These are phyloP conservation scores for Spinacia oleracea DNA, from an alignment of 179 eudicot species.

Conservation along the genomic window DNA sequence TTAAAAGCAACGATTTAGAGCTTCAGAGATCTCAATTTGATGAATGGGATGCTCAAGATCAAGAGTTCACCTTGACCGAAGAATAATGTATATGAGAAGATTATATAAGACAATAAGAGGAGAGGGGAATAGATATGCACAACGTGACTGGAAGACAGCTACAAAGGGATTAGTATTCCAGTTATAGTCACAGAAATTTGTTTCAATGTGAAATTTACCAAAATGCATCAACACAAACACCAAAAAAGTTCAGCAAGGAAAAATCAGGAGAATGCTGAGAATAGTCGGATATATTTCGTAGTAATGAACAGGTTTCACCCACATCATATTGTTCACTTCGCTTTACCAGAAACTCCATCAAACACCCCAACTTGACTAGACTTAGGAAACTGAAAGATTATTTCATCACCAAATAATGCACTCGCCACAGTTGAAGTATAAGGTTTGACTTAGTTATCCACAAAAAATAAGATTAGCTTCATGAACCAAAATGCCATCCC, in stretches of 20 bases:
- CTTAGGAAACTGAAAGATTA: neutral
- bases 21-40: neutral
- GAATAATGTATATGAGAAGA: too few species aligned
- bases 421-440: neutral
- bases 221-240: neutral
- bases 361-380: neutral
- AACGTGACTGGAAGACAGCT: neutral
- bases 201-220: neutral
- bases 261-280: neutral
- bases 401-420: neutral
- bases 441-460: neutral
- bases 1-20: neutral
- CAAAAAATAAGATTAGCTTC: neutral
- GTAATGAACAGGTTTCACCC: too few species aligned
- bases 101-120: neutral
- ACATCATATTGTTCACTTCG: neutral
- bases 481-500: neutral
- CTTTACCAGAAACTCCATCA: neutral
- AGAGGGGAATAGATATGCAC: neutral
- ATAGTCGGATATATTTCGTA: neutral
- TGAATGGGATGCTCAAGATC: neutral
- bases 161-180: neutral
- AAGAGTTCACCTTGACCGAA: neutral
- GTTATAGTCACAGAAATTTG: neutral
- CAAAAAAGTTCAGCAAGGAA: neutral